phyloP scores from a whole-genome alignment of 2,329 filamentous ascomycete species.

The Cyclaneusma minus region DNA sequence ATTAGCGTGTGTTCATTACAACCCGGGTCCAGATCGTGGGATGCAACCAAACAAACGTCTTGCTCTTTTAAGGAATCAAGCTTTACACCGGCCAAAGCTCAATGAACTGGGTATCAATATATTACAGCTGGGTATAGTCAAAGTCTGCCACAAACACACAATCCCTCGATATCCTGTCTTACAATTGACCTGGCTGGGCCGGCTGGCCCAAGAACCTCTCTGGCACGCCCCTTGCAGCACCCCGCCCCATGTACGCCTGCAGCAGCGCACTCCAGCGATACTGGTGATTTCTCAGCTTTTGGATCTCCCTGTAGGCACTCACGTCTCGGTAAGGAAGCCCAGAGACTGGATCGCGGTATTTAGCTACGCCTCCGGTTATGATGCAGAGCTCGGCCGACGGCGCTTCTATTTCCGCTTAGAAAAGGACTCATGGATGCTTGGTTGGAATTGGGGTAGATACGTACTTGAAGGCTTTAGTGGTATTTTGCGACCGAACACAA shows the following conservation, averaged over 20 bases:
- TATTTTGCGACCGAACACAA: conserved; percentile 35
- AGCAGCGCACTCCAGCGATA: conserved; percentile 72
- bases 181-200: too few species aligned
- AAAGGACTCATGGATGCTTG: not conserved
- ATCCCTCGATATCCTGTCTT: too few species aligned
- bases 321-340: conserved; percentile 68
- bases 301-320: conserved; percentile 69
- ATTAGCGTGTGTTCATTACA: too few species aligned
- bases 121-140: too few species aligned
- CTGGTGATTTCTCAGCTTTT: conserved; percentile 54
- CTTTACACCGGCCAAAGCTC: too few species aligned
- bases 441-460: not conserved
- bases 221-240: conserved; percentile 63
- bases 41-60: too few species aligned
- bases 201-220: conserved; percentile 59
- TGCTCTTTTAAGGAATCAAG: too few species aligned
- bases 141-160: too few species aligned
- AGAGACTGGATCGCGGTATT: conserved; percentile 73
- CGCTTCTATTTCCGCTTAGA: not conserved
- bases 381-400: conserved; percentile 43
- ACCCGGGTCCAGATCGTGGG: too few species aligned
- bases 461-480: too few species aligned
- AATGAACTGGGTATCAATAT: too few species aligned
- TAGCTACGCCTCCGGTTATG: conserved; percentile 68
- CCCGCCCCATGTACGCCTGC: conserved; percentile 68